Evolutionary conservation across 352 stramenopile genomes (phyloP).

Genomic region (Pythium rhizo-oryzae): DNA sequence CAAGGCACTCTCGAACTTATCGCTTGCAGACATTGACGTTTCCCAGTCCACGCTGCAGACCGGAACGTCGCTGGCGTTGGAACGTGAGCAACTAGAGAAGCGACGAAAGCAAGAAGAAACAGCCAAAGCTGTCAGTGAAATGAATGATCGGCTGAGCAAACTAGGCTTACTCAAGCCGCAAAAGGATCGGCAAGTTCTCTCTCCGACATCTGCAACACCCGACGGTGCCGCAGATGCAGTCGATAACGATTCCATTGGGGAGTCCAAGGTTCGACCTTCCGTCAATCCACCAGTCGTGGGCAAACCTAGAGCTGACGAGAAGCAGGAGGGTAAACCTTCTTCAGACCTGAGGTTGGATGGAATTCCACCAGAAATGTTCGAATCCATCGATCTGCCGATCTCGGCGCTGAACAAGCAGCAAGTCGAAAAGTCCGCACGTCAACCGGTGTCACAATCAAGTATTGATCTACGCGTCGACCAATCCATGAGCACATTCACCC

Average conservation of each 20-base stretch:
- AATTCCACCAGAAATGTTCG: slow-evolving; percentile 50
- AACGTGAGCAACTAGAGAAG: slow-evolving; percentile 74
- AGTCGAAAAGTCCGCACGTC: not conserved
- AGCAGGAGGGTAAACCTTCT: too few species aligned
- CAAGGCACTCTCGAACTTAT: slow-evolving; percentile 16
- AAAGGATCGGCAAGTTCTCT: slow-evolving; percentile 18
- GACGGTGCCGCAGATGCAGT: not conserved
- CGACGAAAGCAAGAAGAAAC: slow-evolving; percentile 74
- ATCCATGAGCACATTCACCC: slow-evolving; percentile 34
- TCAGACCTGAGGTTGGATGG: slow-evolving; percentile 8
- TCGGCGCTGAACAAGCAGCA: slow-evolving; percentile 11
- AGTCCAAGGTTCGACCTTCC: too few species aligned
- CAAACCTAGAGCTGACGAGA: too few species aligned
- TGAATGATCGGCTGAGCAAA: slow-evolving; percentile 71
- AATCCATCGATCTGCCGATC: slow-evolving; percentile 42
- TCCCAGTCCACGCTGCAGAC: slow-evolving; percentile 36
- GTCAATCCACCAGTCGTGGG: too few species aligned
- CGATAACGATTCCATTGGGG: too few species aligned
- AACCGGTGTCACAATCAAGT: slow-evolving; percentile 12
- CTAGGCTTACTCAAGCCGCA: slow-evolving; percentile 49
- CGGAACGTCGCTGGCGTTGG: slow-evolving; percentile 53
- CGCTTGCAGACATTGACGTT: slow-evolving; percentile 32
- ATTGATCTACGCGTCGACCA: slow-evolving; percentile 25
- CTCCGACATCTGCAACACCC: not conserved
- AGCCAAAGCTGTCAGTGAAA: slow-evolving; percentile 69